Evolutionary conservation across 1,284 basidiomycete species (phyloP).

Genomic region (Volvariella surrecta): DNA sequence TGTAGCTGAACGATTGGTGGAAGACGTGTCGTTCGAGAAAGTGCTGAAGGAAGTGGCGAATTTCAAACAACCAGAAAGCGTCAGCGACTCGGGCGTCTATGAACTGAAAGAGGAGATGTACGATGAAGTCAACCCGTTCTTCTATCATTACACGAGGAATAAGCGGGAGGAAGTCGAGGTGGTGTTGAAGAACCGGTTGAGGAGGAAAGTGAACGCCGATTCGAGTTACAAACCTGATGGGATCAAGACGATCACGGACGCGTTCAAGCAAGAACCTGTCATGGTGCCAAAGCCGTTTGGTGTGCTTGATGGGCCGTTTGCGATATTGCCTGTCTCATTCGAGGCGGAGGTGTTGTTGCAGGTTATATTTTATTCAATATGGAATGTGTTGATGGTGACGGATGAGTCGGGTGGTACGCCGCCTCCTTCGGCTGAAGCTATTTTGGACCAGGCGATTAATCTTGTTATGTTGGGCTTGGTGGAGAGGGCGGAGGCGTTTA

Average conservation of each 20-base stretch:
- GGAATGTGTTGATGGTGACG: constrained; percentile 58
- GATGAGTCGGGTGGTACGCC: constrained; percentile 49
- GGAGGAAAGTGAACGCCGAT: constrained; percentile 44
- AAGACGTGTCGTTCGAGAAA: constrained; percentile 80
- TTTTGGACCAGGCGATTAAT: constrained; percentile 85
- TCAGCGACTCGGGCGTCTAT: constrained; percentile 78
- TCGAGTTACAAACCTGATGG: too few relatives aligned
- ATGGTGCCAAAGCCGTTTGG: constrained; percentile 66
- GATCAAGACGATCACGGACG: not conserved
- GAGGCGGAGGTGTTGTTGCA: constrained; percentile 65
- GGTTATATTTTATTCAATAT: constrained; percentile 70
- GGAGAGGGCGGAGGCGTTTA: constrained; percentile 59
- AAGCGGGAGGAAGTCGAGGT: constrained; percentile 92
- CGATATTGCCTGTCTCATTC: constrained; percentile 47
- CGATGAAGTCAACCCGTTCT: constrained; percentile 91
- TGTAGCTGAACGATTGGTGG: constrained; percentile 84
- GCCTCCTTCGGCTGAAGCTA: constrained; percentile 73
- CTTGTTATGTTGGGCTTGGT: constrained; percentile 78
- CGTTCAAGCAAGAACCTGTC: constrained; percentile 53
- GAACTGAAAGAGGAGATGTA: constrained; percentile 80
- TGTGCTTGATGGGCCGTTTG: constrained; percentile 62
- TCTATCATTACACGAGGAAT: constrained; percentile 94
- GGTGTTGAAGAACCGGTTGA: constrained; percentile 61
- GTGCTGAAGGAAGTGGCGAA: constrained; percentile 75
- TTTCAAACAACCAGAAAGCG: constrained; percentile 77